Evolutionary conservation across 1,139 yeast species (phyloP), one percentile per base, ranked within the genome.

Genomic region (Hyphopichia pseudoburtonii): DNA sequence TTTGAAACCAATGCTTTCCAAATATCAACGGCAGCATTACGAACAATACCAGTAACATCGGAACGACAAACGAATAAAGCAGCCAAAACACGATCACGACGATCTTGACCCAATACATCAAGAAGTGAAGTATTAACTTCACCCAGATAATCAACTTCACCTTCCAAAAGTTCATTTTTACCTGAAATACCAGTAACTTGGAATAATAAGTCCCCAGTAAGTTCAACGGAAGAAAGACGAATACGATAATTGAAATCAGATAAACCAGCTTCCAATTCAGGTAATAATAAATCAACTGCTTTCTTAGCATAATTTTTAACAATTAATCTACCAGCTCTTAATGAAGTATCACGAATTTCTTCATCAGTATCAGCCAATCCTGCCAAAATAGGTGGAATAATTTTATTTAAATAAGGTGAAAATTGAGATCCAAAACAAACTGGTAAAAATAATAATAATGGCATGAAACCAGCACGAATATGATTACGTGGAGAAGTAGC

Each of bases 1-100:
- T 92, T 92, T 38, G 95, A 86, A 38, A 94, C 97, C 60, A 94
- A 73, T 1, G 96, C 89, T 66, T 90, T 90, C 99, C 99, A 94
- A 37, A 94, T 90, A 52, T 92, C 97, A 44, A 88, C 80, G n/a
- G 97, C 82, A 30, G 95, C 87, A 48, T 80, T 80, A 53, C 98
- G 82, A 22, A 94, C 98, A 54, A 83, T 74, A 50, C 88, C 88
- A 33, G 94, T 80, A 34, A 82, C 79, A 69, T 94, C 99, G 23
- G 95, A 86, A 60, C 98, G 89, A 62, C 97, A 89, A 33, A 94
- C 82, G 60, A 90, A 94, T 48, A 94, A 70, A 18, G 89, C 73
- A 1, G 97, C 79, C 54, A 94, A 70, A 30, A 94, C 78, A 44
- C 89, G 80, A 57, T 89, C 95, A 57, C 97, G 85, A 55, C 96